Conservation (phyloP, 169 alveolate genomes). For the Cytauxzoon felis region DNA sequence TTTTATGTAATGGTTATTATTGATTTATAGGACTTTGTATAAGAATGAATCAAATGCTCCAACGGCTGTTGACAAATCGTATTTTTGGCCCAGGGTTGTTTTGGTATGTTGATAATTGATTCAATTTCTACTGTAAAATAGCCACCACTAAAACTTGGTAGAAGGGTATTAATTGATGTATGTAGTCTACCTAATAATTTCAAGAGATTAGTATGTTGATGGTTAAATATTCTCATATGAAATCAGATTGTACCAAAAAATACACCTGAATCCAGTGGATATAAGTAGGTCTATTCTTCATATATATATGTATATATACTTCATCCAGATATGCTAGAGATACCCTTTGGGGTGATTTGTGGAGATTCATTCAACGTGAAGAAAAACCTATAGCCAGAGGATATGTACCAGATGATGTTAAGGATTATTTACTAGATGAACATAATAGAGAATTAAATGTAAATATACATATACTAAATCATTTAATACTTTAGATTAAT, state of each 20-base stretch:
- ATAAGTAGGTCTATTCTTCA: conserved; percentile 41
- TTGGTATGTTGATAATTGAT: conserved; percentile 8
- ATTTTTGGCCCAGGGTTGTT: conserved; percentile 85
- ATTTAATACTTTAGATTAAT: conserved; percentile 6
- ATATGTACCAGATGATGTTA: conserved; percentile 71
- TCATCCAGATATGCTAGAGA: conserved; percentile 62
- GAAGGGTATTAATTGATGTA: conserved; percentile 80
- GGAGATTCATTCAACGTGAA: conserved; percentile 80
- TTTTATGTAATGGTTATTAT: neutral
- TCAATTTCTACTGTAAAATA: neutral
- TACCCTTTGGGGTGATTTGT: conserved; percentile 87
- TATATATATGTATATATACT: neutral
- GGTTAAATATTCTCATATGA: neutral
- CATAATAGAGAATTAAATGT: conserved; percentile 59
- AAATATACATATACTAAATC: conserved; percentile 10
- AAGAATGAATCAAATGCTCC: conserved; percentile 58
- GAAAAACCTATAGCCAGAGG: conserved; percentile 81
- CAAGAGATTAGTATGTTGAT: conserved; percentile 59
- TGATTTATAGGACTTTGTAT: neutral
- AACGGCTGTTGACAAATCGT: conserved; percentile 72
- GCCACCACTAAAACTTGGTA: conserved; percentile 81
- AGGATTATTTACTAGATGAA: conserved; percentile 57
- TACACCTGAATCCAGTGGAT: conserved; percentile 69
- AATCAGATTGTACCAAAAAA: conserved; percentile 66
- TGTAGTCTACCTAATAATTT: conserved; percentile 74